Percentiles rank a stretch among this genome's conserved stretches.
These are phyloP conservation scores for Xylaria sp. DNA, from an alignment of 2,329 filamentous ascomycete genomes.

Conservation along the genomic window DNA sequence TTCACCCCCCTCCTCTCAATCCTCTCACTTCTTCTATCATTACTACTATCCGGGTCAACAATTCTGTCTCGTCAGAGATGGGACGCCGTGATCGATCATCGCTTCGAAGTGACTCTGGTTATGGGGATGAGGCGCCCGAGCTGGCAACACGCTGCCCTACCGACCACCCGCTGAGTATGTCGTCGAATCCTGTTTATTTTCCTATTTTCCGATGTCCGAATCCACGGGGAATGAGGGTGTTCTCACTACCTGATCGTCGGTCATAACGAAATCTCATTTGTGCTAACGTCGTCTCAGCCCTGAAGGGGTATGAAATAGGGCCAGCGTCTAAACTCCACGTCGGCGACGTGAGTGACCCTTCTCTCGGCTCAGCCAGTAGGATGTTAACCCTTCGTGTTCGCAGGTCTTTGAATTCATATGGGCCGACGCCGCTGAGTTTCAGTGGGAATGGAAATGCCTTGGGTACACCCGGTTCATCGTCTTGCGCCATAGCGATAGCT, in stretches of 20 bases:
- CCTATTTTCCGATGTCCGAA: neutral
- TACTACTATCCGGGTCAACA: slow-evolving; percentile 18
- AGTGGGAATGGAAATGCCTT: slow-evolving; percentile 37
- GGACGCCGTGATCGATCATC: slow-evolving; percentile 34
- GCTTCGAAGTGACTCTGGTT: slow-evolving; percentile 34
- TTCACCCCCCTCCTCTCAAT: slow-evolving; percentile 7
- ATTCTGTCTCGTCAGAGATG: slow-evolving; percentile 32
- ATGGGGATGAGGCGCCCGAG: slow-evolving; percentile 33
- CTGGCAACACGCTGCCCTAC: slow-evolving; percentile 27
- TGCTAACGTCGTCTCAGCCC: slow-evolving; percentile 23
- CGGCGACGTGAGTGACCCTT: slow-evolving; percentile 32
- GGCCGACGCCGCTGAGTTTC: slow-evolving; percentile 34
- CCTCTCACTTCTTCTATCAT: slow-evolving; percentile 20
- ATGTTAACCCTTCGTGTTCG: slow-evolving; percentile 9
- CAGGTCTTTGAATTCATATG: slow-evolving; percentile 38
- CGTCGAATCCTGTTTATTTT: neutral
- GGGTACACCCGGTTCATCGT: slow-evolving; percentile 36
- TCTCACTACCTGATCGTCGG: neutral
- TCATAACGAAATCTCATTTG: neutral
- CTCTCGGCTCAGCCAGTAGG: neutral
- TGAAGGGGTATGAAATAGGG: slow-evolving; percentile 35
- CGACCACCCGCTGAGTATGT: slow-evolving; percentile 33
- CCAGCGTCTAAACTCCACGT: slow-evolving; percentile 33
- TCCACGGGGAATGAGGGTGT: neutral
- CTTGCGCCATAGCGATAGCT: slow-evolving; percentile 34